Percentiles rank a stretch among this genome's conserved stretches.
Conservation (phyloP, 2,329 filamentous ascomycete genomes). For the Fusarium dimerum region DNA sequence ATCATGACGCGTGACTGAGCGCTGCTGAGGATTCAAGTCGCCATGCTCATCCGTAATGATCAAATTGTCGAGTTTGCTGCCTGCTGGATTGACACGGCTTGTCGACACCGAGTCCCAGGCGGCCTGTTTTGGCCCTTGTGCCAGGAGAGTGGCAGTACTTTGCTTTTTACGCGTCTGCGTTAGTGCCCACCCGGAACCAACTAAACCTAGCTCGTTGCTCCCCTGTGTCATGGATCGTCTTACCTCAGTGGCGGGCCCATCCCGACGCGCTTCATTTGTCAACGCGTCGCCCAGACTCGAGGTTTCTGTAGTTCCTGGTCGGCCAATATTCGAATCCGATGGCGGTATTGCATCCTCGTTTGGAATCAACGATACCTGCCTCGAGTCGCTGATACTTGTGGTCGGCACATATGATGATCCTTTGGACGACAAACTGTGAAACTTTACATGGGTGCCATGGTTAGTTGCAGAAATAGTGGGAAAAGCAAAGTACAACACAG, state of each 20-base stretch:
- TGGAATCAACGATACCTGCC: conserved; percentile 7
- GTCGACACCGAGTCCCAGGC: conserved; percentile 9
- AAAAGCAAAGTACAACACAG: neutral
- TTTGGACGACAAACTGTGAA: conserved; percentile 20
- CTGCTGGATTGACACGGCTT: conserved; percentile 15
- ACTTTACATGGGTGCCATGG: conserved; percentile 12
- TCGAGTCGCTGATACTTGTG: neutral
- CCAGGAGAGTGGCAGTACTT: conserved; percentile 17
- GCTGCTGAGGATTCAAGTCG: conserved; percentile 4
- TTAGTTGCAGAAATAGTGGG: conserved; percentile 12
- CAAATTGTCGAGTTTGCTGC: conserved; percentile 5
- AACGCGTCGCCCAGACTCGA: conserved; percentile 18
- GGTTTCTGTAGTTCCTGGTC: conserved; percentile 3
- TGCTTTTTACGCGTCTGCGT: conserved; percentile 27
- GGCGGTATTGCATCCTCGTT: conserved; percentile 11
- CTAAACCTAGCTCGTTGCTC: conserved; percentile 8
- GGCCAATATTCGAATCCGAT: conserved; percentile 4
- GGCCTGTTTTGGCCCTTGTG: conserved; percentile 10
- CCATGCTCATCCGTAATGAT: neutral
- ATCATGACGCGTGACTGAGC: conserved; percentile 23
- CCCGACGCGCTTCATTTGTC: conserved; percentile 11
- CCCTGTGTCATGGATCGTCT: conserved; percentile 26
- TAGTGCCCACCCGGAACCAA: conserved; percentile 28
- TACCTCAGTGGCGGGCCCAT: conserved; percentile 21
- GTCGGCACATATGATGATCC: conserved; percentile 3